phyloP scores from a whole-genome alignment of 2,329 filamentous ascomycete species.

The Pestalotiopsis fici region DNA sequence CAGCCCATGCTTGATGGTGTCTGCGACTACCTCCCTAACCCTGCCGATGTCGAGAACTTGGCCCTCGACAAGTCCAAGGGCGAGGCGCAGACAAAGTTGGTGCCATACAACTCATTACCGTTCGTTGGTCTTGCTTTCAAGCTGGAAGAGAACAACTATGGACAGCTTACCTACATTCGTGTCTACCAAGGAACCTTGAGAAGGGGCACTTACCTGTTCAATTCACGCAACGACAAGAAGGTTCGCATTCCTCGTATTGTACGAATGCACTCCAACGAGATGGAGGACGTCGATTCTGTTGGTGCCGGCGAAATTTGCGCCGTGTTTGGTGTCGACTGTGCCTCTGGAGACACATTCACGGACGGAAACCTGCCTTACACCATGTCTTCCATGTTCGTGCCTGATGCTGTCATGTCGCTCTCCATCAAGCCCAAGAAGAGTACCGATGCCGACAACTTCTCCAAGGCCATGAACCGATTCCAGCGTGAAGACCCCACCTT shows the following conservation, averaged over 20 bases:
- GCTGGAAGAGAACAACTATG: constrained; percentile 97
- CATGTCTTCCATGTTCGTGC: constrained; percentile 98
- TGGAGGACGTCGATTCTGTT: constrained; percentile 94
- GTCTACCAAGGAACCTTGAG: constrained; percentile 92
- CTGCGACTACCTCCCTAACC: constrained; percentile 94
- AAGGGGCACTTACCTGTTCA: constrained; percentile 90
- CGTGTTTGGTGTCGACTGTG: constrained; percentile 96
- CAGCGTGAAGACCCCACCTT: constrained; percentile 98
- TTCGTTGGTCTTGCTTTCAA: constrained; percentile 98
- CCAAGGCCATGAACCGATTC: constrained; percentile 98
- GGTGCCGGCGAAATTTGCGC: constrained; percentile 97
- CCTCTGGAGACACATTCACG: constrained; percentile 97
- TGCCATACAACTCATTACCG: constrained; percentile 90
- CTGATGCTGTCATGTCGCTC: constrained; percentile 95
- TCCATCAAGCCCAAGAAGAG: constrained; percentile 95
- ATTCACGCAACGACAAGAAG: constrained; percentile 92
- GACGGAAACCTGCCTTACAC: constrained; percentile 90
- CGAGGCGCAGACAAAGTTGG: constrained; percentile 81
- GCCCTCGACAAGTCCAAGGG: constrained; percentile 80
- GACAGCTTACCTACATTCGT: constrained; percentile 96
- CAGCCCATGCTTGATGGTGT: constrained; percentile 97
- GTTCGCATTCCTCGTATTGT: constrained; percentile 96
- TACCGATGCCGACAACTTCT: constrained; percentile 91
- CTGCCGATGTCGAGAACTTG: constrained; percentile 83
- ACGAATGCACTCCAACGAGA: constrained; percentile 98